Conservation (phyloP, 148 eudicot species). For the Rhododendron simsii region DNA sequence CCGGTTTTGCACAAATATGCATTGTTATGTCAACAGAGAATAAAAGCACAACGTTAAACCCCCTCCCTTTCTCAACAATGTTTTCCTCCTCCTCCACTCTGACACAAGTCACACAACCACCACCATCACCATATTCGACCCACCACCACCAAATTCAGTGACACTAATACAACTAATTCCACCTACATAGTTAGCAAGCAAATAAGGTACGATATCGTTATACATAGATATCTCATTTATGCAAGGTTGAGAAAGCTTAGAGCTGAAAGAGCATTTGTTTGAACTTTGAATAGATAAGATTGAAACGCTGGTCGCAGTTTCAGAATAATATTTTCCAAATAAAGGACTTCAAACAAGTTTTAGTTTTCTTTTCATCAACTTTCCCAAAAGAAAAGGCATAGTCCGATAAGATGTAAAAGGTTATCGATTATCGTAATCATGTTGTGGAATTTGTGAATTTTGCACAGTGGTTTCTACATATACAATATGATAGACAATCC, state of each 20-base stretch:
- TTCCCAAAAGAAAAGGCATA: not conserved
- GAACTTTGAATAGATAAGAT: not conserved
- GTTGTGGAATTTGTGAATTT: not conserved
- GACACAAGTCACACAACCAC: not conserved
- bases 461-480: not conserved
- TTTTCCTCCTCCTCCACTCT: not conserved
- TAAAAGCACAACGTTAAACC: not conserved
- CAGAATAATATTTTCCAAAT: not conserved
- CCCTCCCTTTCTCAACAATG: not conserved
- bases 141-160: not conserved
- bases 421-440: not conserved
- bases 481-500: not conserved
- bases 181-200: not conserved
- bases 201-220: not conserved
- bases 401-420: not conserved
- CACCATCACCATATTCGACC: not conserved
- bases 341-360: not conserved
- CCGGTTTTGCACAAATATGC: not conserved
- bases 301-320: not conserved
- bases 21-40: not conserved
- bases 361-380: not conserved
- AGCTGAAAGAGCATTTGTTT: not conserved
- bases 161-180: not conserved
- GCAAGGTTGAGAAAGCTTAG: not conserved
- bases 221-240: not conserved